Evolutionary conservation across 2,329 filamentous ascomycete genomes (phyloP), one percentile per base, ranked within the genome.

Genomic region (Aspergillus sergii): DNA sequence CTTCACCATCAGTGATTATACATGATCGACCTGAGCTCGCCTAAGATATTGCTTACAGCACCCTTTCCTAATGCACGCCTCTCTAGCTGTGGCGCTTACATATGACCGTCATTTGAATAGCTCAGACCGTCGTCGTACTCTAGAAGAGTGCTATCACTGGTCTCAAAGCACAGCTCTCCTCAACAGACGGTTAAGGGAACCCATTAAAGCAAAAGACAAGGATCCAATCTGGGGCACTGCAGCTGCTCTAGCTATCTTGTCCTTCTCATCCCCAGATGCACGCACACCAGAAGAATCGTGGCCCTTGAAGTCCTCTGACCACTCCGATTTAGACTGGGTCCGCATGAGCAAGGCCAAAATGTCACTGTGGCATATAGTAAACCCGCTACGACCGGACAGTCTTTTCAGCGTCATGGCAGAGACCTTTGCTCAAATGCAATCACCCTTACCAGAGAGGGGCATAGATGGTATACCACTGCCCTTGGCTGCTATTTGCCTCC

Each of bases 311-410:
- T 65, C 75, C 2, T 71, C 77, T 0, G 76, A 76, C 0, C 63
- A 76, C 0, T 69, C 75, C 0, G 85, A 88, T 64, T 76, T 89
- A 1, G 80, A 85, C 68, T 90, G 87, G 88, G 71, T 89, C 2
- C 83, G 78, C 57, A 81, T 89, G 71, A 82, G 79, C 62, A 80
- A 85, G 14, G 85, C 85, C 0, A 89, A 89, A 73, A 81, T 78
- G 59, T 79, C 80, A 4, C 77, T 89, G 1, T 88, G 83, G 81
- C 70, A 79, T 1, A 71, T 88, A 0, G 77, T 83, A 1, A 78
- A 88, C 57, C 83, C 85, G 0, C 63, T 78, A 4, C 76, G 83
- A 11, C 68, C 76, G 0, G 82, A 84, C 21, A 85, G 83, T 58
- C 65, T 84, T 2, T 87, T 87, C 67, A 66, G 45, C 32, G 66